Percentiles rank a stretch among this genome's conserved stretches.
Conservation (phyloP, 163 green algal genomes). For the Trebouxia gelatinosa region DNA sequence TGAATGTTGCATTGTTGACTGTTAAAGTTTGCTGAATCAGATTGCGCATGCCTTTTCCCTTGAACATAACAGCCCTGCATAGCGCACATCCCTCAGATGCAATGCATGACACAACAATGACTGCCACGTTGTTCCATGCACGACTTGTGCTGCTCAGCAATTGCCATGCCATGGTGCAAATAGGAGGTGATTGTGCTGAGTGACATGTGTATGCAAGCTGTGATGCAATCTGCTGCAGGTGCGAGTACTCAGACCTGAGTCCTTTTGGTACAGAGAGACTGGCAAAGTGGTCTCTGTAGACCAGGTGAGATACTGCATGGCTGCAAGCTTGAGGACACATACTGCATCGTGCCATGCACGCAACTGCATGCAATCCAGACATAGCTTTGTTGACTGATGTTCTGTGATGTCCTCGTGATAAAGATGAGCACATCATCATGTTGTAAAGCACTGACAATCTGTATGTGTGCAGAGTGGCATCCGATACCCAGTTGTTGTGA, state of each 20-base stretch:
- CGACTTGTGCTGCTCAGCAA: not conserved
- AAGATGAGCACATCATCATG: not conserved
- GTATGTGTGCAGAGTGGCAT: slow-evolving; percentile 90
- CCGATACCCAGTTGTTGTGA: slow-evolving; percentile 95
- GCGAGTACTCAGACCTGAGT: slow-evolving; percentile 93
- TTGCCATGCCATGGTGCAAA: not conserved
- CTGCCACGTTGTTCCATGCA: no score
- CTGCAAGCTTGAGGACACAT: no score
- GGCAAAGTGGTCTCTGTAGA: slow-evolving; percentile 99
- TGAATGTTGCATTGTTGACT: no score
- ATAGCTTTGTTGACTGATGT: no score
- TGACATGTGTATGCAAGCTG: not conserved
- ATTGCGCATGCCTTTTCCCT: no score
- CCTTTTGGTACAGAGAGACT: slow-evolving; percentile 96
- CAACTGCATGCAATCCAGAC: no score
- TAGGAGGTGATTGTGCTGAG: not conserved
- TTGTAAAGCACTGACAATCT: not conserved
- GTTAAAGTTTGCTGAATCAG: no score
- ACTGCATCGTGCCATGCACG: no score
- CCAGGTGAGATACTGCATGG: no score
- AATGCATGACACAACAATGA: no score
- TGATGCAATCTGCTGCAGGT: slow-evolving; percentile 61
- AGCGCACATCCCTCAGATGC: no score
- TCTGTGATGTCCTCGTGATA: not conserved
- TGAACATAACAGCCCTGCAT: no score